A percentile compares a stretch with the other conserved stretches of the same genome.
These are phyloP conservation scores for Didymella pinodella DNA, from an alignment of 2,329 filamentous ascomycete genomes.

Conservation along the genomic window DNA sequence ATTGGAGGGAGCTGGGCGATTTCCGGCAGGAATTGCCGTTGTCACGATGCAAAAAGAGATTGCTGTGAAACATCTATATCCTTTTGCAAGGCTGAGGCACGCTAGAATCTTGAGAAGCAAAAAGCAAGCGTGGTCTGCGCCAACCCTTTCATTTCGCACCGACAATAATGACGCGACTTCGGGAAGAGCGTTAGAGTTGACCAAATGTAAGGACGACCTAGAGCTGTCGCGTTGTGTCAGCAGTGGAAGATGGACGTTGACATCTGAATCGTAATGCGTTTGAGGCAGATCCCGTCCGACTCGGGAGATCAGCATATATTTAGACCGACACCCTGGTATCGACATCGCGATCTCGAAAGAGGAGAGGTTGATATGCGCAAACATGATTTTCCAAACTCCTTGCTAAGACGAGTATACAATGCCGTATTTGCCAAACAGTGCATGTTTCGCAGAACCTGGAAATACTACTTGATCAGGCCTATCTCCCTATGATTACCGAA, in stretches of 20 bases:
- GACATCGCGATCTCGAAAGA: slow-evolving; percentile 4
- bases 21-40: slow-evolving; percentile 12
- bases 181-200: slow-evolving; percentile 11
- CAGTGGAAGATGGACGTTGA: slow-evolving; percentile 12
- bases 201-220: slow-evolving; percentile 3
- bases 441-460: slow-evolving; percentile 43
- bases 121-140: slow-evolving; percentile 14
- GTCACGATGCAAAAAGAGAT: slow-evolving; percentile 18
- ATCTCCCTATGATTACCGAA: slow-evolving; percentile 26
- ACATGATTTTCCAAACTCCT: slow-evolving; percentile 15
- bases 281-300: slow-evolving; percentile 18
- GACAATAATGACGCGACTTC: slow-evolving; percentile 12
- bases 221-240: slow-evolving; percentile 10
- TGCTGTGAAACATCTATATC: slow-evolving; percentile 17
- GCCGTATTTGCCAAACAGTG: slow-evolving; percentile 40
- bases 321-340: slow-evolving; percentile 11
- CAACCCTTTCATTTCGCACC: slow-evolving; percentile 12
- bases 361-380: slow-evolving; percentile 13
- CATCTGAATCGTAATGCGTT: slow-evolving; percentile 16
- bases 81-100: slow-evolving; percentile 24
- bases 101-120: slow-evolving; percentile 33
- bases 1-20: slow-evolving; percentile 13
- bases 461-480: slow-evolving; percentile 23
- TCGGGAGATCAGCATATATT: slow-evolving; percentile 16
- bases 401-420: slow-evolving; percentile 31